Evolutionary conservation across 148 eudicot genomes (phyloP), one percentile per base, ranked within the genome.

Genomic region (Rhododendron ferrugineum): DNA sequence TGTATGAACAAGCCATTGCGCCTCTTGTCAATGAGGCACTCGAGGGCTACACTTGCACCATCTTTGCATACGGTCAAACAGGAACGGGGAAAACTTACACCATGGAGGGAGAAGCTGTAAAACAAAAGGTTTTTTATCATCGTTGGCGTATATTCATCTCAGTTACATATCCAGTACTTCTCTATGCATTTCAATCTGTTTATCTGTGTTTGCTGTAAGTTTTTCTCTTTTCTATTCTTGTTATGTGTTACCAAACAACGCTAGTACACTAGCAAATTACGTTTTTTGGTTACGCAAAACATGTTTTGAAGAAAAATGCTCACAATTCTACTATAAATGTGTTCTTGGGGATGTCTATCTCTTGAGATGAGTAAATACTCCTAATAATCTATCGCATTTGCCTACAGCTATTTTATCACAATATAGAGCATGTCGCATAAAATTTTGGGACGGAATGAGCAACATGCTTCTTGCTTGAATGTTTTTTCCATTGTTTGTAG

Each of bases 71-170:
- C 42, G 91, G 91, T 4, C 88, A 86, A 34, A 89, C 89, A 6
- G 91, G 91, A 47, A 87, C 88, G 0, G 91, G 91, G 30, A 89
- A 89, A 72, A 90, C 91, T 9, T 90, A 90, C 64, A 90, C 91
- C 13, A 90, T 88, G 91, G 88, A 90, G 80, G 90, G 91, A n/a
- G 84, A 83, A 84, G 87, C 84, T 28, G 83, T 56, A 60, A 86
- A 82, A 54, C 20, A 80, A 23, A 52, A 84, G 87, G 86, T 88
- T 42, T 78, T 16, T 68, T 26, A 5, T 50, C 78, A 46, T 70
- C 77, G 1, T 47, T 11, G 9, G 0, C 73, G 0, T 52, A 36
- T 30, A 58, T 10, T 50, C 22, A 16, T 68, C 36, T 8, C n/a
- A 1, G 52, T 84, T 2, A 11, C n/a, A 36, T 52, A 73, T 40